Evolutionary conservation across 75 land plant species (phyloP), one percentile per base, ranked within the genome.

Genomic region (Chamaecyparis obtusa): DNA sequence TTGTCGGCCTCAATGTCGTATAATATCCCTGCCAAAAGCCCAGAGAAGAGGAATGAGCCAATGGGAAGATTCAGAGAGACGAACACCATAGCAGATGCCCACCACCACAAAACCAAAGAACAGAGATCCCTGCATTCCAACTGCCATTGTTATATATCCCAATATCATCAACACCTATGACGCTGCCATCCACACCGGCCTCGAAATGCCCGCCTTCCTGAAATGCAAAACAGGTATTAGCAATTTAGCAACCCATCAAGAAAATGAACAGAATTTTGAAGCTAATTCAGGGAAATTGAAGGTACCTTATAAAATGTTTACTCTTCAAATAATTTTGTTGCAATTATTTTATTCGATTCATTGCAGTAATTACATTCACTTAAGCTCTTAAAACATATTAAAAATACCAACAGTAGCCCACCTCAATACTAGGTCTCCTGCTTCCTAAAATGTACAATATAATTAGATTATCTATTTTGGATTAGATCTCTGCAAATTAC

Each of bases 221-320:
- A 44, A 85, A 86, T 13, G 4, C 24, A 82, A n/a, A 36, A 21
- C 49, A 79, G 51, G 24, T 1, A 32, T 9, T 14, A 32, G 15
- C 30, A 72, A 72, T 14, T n/a, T n/a, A n/a, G n/a, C n/a, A n/a
- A n/a, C 41, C 41, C 41, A 41, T 41, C 2, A 41, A n/a, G n/a
- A n/a, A 46, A 46, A 11, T n/a, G 33, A 72, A 32, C 13, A 32
- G 14, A 14, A 30, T 9, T 30, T 72, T 72, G 14, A 32, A 72
- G 2, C 13, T 24, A 0, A 72, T 74, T 74, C 1, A 1, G 10
- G 3, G 14, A 54, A 54, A 54, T 54, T 13, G 14, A 56, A 8
- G 24, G 83, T 87, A 96, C 99, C 92, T 93, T 91, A 97, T 85
- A 76, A 93, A 96, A 87, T 90, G n/a, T n/a, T n/a, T n/a, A n/a